These are phyloP conservation scores for Pseudozyma thailandica DNA, from an alignment of 1,284 basidiomycete species.

Conservation along the genomic window DNA sequence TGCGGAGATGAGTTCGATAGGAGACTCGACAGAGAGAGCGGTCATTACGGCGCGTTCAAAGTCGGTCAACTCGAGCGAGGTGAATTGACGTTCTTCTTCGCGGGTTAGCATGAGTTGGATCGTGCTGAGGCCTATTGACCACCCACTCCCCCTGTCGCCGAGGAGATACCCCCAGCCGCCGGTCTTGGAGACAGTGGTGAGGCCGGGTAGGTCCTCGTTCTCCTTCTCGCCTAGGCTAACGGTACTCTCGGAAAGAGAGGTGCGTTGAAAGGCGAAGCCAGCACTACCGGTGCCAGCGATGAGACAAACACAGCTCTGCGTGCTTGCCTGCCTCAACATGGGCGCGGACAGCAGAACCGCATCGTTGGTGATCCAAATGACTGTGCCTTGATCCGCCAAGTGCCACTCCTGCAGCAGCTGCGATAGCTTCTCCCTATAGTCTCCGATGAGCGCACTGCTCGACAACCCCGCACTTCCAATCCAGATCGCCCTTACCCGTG, in stretches of 20 bases:
- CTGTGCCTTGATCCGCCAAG: constrained; percentile 29
- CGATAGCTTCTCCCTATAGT: constrained; percentile 30
- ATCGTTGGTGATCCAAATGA: constrained; percentile 52
- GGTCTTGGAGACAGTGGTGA: constrained; percentile 41
- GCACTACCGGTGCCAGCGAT: constrained; percentile 51
- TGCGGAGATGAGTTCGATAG: constrained; percentile 48
- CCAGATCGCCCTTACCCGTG: constrained; percentile 44
- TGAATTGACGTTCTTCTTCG: constrained; percentile 36
- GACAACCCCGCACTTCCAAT: constrained; percentile 43
- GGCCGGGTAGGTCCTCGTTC: constrained; percentile 41
- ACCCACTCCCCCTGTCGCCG: constrained; percentile 38
- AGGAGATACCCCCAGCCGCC: constrained; percentile 50
- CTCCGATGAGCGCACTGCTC: constrained; percentile 25
- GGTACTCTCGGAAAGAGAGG: constrained; percentile 5
- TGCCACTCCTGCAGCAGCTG: constrained; percentile 30
- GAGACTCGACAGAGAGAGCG: constrained; percentile 27
- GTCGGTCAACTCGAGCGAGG: constrained; percentile 23
- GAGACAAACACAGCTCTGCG: constrained; percentile 39
- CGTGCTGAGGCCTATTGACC: constrained; percentile 47
- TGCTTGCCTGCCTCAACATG: constrained; percentile 34
- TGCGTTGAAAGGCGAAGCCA: constrained; percentile 45
- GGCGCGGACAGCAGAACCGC: constrained; percentile 44
- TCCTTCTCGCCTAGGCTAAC: constrained; percentile 2
- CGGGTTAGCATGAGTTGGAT: constrained; percentile 42
- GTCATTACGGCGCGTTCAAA: constrained; percentile 30